A percentile compares a stretch with the other conserved stretches of the same genome.
phyloP scores from a whole-genome alignment of 345 rosid species.

The Eucalyptus guilfoylei region DNA sequence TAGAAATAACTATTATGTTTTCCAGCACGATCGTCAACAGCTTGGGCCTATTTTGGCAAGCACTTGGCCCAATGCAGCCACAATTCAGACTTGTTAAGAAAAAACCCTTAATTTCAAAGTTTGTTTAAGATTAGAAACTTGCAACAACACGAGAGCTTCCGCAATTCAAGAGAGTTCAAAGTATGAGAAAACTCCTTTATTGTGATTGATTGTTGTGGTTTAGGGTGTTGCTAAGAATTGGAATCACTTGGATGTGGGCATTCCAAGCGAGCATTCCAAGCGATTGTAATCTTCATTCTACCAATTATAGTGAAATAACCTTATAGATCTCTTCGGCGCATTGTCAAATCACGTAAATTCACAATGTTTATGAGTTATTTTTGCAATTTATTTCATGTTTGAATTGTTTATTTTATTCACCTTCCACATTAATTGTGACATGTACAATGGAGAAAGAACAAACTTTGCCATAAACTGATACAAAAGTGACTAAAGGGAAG shows the following conservation, averaged over 20 bases:
- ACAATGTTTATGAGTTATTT: neutral
- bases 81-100: neutral
- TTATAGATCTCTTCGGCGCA: neutral
- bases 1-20: neutral
- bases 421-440: neutral
- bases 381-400: neutral
- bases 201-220: neutral
- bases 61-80: neutral
- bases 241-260: neutral
- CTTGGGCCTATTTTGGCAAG: neutral
- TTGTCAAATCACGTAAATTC: neutral
- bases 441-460: neutral
- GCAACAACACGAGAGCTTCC: neutral
- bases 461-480: neutral
- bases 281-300: neutral
- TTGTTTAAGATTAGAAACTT: neutral
- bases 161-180: neutral
- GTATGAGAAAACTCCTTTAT: neutral
- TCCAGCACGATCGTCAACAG: neutral
- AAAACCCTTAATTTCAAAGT: neutral
- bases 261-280: neutral
- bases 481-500: neutral
- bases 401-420: neutral
- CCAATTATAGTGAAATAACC: neutral
- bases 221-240: neutral